These are phyloP conservation scores for Camellia oleifera DNA, from an alignment of 179 eudicot species.

Conservation along the genomic window DNA sequence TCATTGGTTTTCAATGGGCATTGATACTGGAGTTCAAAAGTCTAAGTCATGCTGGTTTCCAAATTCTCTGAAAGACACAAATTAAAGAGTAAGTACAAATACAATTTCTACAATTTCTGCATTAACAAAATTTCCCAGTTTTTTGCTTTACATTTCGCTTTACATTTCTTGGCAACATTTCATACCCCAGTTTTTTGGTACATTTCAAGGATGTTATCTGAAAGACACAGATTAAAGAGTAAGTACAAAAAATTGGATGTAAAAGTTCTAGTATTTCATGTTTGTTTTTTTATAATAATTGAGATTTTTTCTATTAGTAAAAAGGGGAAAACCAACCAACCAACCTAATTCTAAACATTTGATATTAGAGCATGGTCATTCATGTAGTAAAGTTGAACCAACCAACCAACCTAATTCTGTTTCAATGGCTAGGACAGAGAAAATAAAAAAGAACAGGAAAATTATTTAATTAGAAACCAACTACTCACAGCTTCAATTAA, in stretches of 20 bases:
- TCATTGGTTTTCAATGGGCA: too few relatives aligned
- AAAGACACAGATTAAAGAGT: background rate
- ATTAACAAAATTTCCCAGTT: too few relatives aligned
- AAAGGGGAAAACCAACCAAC: too few relatives aligned
- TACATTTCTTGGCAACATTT: constrained; percentile 19
- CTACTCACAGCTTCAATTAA: background rate
- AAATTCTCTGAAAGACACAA: constrained; percentile 1
- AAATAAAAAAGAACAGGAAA: background rate
- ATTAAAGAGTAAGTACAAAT: too few relatives aligned
- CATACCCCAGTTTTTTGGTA: constrained; percentile 14
- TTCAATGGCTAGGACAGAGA: background rate
- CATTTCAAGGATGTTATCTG: constrained; percentile 32
- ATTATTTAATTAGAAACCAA: background rate
- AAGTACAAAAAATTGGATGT: background rate
- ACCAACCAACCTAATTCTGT: background rate
- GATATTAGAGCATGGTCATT: too few relatives aligned
- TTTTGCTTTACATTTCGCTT: background rate
- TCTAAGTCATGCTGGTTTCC: constrained; percentile 6
- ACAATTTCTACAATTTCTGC: too few relatives aligned
- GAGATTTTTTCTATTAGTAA: background rate
- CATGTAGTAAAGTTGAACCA: too few relatives aligned
- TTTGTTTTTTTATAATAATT: background rate
- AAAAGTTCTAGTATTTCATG: background rate
- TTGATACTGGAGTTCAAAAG: too few relatives aligned
- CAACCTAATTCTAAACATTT: too few relatives aligned